phyloP scores from a whole-genome alignment of 345 rosid species.

The Aurinia saxatilis region DNA sequence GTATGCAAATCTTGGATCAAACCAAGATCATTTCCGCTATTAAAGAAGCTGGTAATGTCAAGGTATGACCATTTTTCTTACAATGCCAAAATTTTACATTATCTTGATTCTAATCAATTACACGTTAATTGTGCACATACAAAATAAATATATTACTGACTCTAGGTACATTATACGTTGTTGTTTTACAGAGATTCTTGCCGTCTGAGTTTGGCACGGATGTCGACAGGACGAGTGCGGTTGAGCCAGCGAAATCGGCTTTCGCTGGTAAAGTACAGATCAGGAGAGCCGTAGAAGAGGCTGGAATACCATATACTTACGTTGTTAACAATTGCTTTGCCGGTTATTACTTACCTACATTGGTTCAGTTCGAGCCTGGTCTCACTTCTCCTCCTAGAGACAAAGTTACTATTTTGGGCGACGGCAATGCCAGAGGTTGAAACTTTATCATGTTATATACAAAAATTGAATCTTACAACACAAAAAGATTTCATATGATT shows the following conservation, averaged over 20 bases:
- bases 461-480: too few species aligned
- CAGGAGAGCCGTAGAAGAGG: slow-evolving; percentile 52
- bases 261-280: slow-evolving; percentile 37
- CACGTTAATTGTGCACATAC: too few species aligned
- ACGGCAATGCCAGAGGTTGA: slow-evolving; percentile 51
- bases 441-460: too few species aligned
- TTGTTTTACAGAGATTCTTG: slow-evolving; percentile 41
- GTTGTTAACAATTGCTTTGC: slow-evolving; percentile 43
- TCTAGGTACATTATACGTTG: too few species aligned
- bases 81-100: not conserved
- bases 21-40: slow-evolving; percentile 71
- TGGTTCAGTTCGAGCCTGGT: slow-evolving; percentile 41
- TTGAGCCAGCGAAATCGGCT: slow-evolving; percentile 47
- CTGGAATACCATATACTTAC: slow-evolving; percentile 51
- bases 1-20: slow-evolving; percentile 51
- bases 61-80: slow-evolving; percentile 34
- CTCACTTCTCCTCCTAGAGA: slow-evolving; percentile 56
- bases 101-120: not conserved
- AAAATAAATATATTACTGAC: too few species aligned
- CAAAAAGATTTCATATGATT: too few species aligned
- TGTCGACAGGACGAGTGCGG: slow-evolving; percentile 41
- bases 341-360: slow-evolving; percentile 37
- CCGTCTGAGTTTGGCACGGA: slow-evolving; percentile 74
- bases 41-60: slow-evolving; percentile 78
- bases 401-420: slow-evolving; percentile 42